phyloP scores from a whole-genome alignment of 169 alveolate species.

The Cryptosporidium canis region DNA sequence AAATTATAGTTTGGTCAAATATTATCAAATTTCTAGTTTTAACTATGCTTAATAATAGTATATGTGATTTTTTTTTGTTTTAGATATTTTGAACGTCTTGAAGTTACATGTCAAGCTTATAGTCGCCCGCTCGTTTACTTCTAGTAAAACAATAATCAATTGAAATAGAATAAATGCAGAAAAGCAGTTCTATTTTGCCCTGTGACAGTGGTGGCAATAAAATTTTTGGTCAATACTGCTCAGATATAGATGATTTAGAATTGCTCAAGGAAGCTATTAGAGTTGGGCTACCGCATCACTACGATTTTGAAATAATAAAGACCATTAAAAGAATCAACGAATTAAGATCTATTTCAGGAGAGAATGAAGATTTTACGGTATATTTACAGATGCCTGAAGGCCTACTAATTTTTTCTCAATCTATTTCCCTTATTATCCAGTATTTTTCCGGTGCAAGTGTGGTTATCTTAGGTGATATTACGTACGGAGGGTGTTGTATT shows the following conservation, averaged over 20 bases:
- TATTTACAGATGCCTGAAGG: conserved; percentile 98
- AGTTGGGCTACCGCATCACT: conserved; percentile 91
- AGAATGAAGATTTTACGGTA: conserved; percentile 80
- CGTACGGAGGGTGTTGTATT: conserved; percentile 99
- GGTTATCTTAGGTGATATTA: conserved; percentile 93
- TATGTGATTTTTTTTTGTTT: neutral
- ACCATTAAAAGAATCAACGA: conserved; percentile 87
- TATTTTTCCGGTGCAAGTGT: conserved; percentile 80
- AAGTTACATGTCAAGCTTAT: neutral
- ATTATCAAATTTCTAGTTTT: neutral
- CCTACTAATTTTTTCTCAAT: conserved; percentile 85
- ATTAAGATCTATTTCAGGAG: conserved; percentile 75
- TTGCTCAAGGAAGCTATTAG: conserved; percentile 81
- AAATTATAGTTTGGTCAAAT: neutral
- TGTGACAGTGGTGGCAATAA: neutral
- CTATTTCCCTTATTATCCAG: conserved; percentile 90
- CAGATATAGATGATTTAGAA: conserved; percentile 48
- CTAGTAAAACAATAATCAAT: neutral
- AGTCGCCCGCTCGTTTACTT: neutral
- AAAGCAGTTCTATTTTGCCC: neutral
- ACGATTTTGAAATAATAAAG: conserved; percentile 95
- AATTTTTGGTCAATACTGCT: neutral
- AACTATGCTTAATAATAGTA: neutral
- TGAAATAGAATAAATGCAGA: neutral
- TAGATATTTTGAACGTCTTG: neutral